Percentiles rank a stretch among this genome's conserved stretches.
Evolutionary conservation across 2,329 filamentous ascomycete species (phyloP).

Genomic region (Colletotrichum scovillei): DNA sequence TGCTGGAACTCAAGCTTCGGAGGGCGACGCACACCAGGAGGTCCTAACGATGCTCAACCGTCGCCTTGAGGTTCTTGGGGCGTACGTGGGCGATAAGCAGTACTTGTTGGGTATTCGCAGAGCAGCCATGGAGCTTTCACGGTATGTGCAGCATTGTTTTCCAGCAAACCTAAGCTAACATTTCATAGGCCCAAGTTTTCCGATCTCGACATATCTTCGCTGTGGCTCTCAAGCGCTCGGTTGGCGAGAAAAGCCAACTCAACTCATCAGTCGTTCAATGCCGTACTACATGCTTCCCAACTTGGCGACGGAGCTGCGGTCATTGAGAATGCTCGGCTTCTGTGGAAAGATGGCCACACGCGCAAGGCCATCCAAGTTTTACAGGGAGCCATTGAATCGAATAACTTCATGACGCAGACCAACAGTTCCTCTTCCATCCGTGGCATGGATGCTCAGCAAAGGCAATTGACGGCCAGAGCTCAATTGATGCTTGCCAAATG

Average conservation of each 20-base stretch:
- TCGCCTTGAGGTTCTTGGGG: conserved; percentile 89
- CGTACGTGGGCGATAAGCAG: conserved; percentile 92
- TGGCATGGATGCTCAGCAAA: conserved; percentile 61
- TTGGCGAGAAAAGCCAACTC: conserved; percentile 88
- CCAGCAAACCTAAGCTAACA: not conserved
- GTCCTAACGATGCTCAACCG: conserved; percentile 71
- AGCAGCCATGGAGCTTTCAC: conserved; percentile 85
- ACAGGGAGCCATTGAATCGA: conserved; percentile 84
- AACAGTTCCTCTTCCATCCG: conserved; percentile 52
- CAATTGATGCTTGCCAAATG: conserved; percentile 94
- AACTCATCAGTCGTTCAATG: conserved; percentile 90
- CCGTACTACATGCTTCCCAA: conserved; percentile 87
- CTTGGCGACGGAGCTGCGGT: conserved; percentile 88
- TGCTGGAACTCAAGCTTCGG: conserved; percentile 58
- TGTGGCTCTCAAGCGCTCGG: conserved; percentile 88
- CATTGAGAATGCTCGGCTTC: conserved; percentile 91
- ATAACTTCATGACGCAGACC: conserved; percentile 73
- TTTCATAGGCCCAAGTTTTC: conserved; percentile 66
- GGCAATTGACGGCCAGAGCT: conserved; percentile 77
- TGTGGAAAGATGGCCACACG: conserved; percentile 94
- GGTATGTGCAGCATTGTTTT: conserved; percentile 55
- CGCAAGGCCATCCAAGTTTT: conserved; percentile 94
- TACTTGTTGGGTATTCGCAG: conserved; percentile 88
- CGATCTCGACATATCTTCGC: conserved; percentile 79
- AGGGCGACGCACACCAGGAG: conserved; percentile 51